Base-by-base conservation (phyloP, 768 basidiomycete genomes). In the Phaeotremella fagi region DNA sequence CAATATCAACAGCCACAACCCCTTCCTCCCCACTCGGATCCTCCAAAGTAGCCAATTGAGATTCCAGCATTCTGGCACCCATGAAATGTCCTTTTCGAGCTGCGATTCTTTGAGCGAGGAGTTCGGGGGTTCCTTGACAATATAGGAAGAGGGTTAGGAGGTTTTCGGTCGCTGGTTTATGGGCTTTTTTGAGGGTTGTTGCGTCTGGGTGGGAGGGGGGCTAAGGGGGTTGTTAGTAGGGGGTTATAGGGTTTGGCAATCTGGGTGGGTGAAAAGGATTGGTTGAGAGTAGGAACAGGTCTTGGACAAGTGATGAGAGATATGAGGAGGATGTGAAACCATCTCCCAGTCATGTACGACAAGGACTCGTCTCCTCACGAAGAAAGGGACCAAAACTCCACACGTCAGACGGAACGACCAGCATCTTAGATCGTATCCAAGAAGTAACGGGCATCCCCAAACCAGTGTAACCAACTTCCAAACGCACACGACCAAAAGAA, bases 131-230 rank as follows among this genome's bases (percentile, higher is more conserved):
- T 15, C 75, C 75, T 48, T 72, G 63, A 48, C 76, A 74, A 70
- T 84, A 92, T 52, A 94, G 83, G 65, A 97, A 91, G 68, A 79
- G 85, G 6, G 90, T 90, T 55, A 77, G 75, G 51, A 85, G 73
- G 24, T 58, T 56, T 3, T 60, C 54, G 58, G 70, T 50, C 4
- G 74, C 66, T 5, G 76, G 66, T 22, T 75, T 61, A 36, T 70
- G 60, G 66, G 57, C 45, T 57, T 58, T 20, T 64, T 72, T 23
- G 67, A 56, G 22, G 57, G 60, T 36, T 55, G 63, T 53, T 4
- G 57, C 61, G 11, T 46, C 29, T 25, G 64, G 59, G 47, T 71
- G 54, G 43, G 68, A 64, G 20, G 57, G 59, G 28, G 67, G 68
- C 55, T 68, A 57, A 26, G 51, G 45, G 20, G 49, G 24, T n/a